A percentile compares a stretch with the other conserved stretches of the same genome.
phyloP scores from a whole-genome alignment of 805 yeast species.

The Candida patagonica region DNA sequence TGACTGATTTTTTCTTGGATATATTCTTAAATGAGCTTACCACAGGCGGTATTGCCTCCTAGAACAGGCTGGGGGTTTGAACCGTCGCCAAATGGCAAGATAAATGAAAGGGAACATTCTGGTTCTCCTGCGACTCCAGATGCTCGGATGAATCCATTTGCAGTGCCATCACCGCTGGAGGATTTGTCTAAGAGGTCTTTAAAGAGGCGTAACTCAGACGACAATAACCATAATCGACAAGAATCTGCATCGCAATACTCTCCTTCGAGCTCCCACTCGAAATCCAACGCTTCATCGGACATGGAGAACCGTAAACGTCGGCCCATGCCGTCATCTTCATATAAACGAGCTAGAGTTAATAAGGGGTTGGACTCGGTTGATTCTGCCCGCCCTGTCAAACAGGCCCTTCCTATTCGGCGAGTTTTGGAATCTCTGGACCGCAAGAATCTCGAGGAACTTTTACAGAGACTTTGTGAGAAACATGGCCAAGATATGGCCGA shows the following conservation, averaged over 20 bases:
- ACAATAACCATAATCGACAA: not conserved
- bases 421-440: conserved; percentile 61
- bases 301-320: not conserved
- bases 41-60: conserved; percentile 20
- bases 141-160: not conserved
- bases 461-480: conserved; percentile 42
- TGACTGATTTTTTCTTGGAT: too few species aligned
- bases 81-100: not conserved
- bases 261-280: not conserved
- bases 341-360: conserved; percentile 3
- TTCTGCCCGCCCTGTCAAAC: conserved; percentile 26
- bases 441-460: conserved; percentile 41
- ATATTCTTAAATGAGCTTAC: too few species aligned
- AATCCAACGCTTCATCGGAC: not conserved
- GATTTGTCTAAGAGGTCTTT: not conserved
- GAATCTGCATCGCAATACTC: not conserved
- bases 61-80: conserved; percentile 21
- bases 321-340: not conserved
- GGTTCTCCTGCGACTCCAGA: not conserved
- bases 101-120: not conserved
- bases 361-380: not conserved
- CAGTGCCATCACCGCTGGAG: not conserved
- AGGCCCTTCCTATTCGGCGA: conserved; percentile 52
- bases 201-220: not conserved
- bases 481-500: conserved; percentile 51